phyloP scores from a whole-genome alignment of 2,329 filamentous ascomycete genomes.

The Trichoderma arundinaceum region DNA sequence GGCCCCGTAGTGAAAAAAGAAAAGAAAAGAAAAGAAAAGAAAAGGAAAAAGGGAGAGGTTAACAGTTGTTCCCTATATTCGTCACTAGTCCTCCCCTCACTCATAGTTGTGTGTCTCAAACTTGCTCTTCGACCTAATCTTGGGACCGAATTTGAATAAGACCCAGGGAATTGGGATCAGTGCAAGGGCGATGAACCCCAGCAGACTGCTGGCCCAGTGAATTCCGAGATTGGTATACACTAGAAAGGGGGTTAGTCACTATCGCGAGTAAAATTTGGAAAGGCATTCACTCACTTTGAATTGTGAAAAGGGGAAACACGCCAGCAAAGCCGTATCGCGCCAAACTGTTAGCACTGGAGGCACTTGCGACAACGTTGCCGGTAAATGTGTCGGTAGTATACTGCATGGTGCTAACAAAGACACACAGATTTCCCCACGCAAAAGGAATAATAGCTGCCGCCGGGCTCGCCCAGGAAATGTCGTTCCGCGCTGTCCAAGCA shows the following conservation, averaged over 20 bases:
- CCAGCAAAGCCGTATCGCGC: conserved; percentile 61
- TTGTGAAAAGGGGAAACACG: conserved; percentile 65
- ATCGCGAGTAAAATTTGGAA: accelerated
- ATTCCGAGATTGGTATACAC: conserved; percentile 54
- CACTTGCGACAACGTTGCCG: conserved; percentile 60
- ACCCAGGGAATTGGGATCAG: conserved; percentile 60
- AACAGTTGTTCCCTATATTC: not conserved
- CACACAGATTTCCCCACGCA: conserved; percentile 63
- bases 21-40: not conserved
- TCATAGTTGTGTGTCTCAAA: conserved; percentile 46
- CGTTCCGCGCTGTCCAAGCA: conserved; percentile 58
- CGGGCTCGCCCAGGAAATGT: conserved; percentile 57
- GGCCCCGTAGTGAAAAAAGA: not conserved
- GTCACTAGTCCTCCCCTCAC: not conserved
- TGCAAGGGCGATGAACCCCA: conserved; percentile 54
- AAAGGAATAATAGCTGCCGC: conserved; percentile 60
- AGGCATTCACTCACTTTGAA: conserved; percentile 54
- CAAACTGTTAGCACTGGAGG: conserved; percentile 64
- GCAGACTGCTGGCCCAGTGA: conserved; percentile 54
- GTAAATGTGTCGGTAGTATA: conserved; percentile 64
- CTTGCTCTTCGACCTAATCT: conserved; percentile 48
- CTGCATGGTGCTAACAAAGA: conserved; percentile 60
- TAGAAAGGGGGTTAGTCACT: conserved; percentile 35
- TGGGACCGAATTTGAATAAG: conserved; percentile 56
- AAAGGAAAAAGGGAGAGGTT: not conserved